Percentiles rank a stretch among this genome's conserved stretches.
These are phyloP conservation scores for Mariannaea elegans DNA, from an alignment of 2,329 filamentous ascomycete species.

Conservation along the genomic window DNA sequence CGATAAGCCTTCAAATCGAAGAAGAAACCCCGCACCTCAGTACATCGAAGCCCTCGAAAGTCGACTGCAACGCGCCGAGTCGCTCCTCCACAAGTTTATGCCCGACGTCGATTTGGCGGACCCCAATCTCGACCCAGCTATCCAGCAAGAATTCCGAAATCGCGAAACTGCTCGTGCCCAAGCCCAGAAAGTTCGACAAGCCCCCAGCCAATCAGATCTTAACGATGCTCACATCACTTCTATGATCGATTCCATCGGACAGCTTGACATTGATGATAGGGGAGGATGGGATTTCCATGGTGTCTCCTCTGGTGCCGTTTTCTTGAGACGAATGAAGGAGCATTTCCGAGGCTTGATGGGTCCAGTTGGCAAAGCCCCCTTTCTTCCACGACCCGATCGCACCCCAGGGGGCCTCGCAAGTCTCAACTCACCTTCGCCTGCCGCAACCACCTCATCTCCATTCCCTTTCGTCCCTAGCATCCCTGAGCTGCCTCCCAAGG, in stretches of 20 bases:
- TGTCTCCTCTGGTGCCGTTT: constrained; percentile 89
- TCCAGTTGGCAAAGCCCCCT: constrained; percentile 66
- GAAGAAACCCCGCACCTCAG: constrained; percentile 89
- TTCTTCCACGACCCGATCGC: constrained; percentile 62
- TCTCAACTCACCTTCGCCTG: constrained; percentile 75
- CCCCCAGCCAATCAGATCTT: constrained; percentile 50
- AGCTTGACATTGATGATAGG: constrained; percentile 88
- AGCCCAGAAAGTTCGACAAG: constrained; percentile 49
- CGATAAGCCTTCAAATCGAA: constrained; percentile 91
- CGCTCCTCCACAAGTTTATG: constrained; percentile 79
- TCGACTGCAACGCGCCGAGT: constrained; percentile 83
- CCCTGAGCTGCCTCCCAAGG: constrained; percentile 75
- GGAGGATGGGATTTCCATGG: constrained; percentile 97
- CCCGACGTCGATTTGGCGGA: constrained; percentile 88
- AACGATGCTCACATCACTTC: constrained; percentile 83
- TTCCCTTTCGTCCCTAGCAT: constrained; percentile 61
- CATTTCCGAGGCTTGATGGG: constrained; percentile 83
- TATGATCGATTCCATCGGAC: constrained; percentile 93
- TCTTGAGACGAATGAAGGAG: constrained; percentile 85
- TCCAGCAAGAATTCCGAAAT: constrained; percentile 73
- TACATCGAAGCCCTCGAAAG: constrained; percentile 91
- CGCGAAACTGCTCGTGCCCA: constrained; percentile 61
- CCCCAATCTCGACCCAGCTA: constrained; percentile 79
- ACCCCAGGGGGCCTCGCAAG: constrained; percentile 61
- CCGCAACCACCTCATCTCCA: constrained; percentile 69